Evolutionary conservation across 106 monocot species (phyloP).

Genomic region (Allium cepa): DNA sequence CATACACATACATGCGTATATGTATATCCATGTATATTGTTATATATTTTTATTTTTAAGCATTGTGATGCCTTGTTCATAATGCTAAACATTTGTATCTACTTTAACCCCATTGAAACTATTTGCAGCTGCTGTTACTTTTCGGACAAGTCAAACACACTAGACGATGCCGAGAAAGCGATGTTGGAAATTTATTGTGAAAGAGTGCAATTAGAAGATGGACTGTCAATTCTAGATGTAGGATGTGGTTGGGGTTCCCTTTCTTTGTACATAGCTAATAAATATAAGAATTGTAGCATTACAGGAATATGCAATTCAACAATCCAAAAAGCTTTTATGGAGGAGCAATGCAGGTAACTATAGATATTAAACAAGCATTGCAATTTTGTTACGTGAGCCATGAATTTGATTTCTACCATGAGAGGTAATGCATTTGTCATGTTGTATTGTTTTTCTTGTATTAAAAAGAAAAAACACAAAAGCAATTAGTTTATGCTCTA

Average conservation of each 20-base stretch:
- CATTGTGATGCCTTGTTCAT: too few species aligned
- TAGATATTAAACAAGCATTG: slow-evolving; percentile 64
- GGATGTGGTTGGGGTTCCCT: slow-evolving; percentile 98
- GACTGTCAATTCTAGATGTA: slow-evolving; percentile 69
- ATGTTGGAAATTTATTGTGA: slow-evolving; percentile 90
- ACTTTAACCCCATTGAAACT: too few species aligned
- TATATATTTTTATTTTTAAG: too few species aligned
- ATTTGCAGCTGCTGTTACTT: slow-evolving; percentile 95
- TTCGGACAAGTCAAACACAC: slow-evolving; percentile 41
- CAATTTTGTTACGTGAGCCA: too few species aligned
- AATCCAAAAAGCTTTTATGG: slow-evolving; percentile 74
- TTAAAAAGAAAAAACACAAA: too few species aligned
- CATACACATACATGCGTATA: too few species aligned
- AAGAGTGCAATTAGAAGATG: slow-evolving; percentile 78
- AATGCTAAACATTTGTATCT: too few species aligned
- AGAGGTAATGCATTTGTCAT: too few species aligned
- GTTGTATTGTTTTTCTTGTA: too few species aligned
- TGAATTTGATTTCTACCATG: too few species aligned
- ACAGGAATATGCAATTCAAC: slow-evolving; percentile 89
- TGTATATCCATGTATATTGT: too few species aligned
- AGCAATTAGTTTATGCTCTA: too few species aligned
- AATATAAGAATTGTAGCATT: slow-evolving; percentile 55
- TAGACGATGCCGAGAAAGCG: slow-evolving; percentile 83
- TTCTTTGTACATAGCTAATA: slow-evolving; percentile 67
- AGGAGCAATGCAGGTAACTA: slow-evolving; percentile 73